These are phyloP conservation scores for Hyaloscypha bicolor DNA, from an alignment of 495 filamentous ascomycete genomes.

Conservation along the genomic window DNA sequence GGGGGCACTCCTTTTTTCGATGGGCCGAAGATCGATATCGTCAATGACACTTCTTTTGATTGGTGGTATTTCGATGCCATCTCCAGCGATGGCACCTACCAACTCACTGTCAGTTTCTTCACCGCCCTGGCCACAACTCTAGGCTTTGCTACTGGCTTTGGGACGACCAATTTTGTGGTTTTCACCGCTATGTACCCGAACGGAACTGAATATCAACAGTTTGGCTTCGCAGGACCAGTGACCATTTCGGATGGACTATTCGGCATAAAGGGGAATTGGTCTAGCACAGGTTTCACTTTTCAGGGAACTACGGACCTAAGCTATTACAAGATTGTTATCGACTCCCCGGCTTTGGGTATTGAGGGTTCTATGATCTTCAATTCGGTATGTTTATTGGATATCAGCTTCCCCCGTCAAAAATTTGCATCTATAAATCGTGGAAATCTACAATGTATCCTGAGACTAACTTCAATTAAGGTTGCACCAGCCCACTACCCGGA, in stretches of 20 bases:
- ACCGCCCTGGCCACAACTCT: background rate
- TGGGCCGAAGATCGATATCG: slow-evolving; percentile 31
- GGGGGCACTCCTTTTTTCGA: slow-evolving; percentile 28
- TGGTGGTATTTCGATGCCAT: slow-evolving; percentile 20
- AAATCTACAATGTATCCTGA: background rate
- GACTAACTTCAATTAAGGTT: background rate
- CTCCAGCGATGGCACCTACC: background rate
- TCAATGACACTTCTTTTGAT: slow-evolving; percentile 15
- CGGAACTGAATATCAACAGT: background rate
- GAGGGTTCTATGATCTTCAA: background rate
- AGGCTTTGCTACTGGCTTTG: background rate
- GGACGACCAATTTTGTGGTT: background rate
- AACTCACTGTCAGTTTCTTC: slow-evolving; percentile 3
- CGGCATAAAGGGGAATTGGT: background rate
- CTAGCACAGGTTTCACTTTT: background rate
- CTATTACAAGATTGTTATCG: slow-evolving; percentile 1
- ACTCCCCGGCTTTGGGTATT: slow-evolving; percentile 7
- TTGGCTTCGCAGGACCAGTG: background rate
- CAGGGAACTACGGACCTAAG: background rate
- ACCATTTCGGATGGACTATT: background rate
- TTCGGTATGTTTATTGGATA: slow-evolving; percentile 4
- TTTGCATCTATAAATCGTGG: no score
- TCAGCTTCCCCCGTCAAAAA: background rate
- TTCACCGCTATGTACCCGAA: background rate
- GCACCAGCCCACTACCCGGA: slow-evolving; percentile 6